These are phyloP conservation scores for Protoeuglena noctilucae DNA, from an alignment of 139 green algal genomes.

Conservation along the genomic window DNA sequence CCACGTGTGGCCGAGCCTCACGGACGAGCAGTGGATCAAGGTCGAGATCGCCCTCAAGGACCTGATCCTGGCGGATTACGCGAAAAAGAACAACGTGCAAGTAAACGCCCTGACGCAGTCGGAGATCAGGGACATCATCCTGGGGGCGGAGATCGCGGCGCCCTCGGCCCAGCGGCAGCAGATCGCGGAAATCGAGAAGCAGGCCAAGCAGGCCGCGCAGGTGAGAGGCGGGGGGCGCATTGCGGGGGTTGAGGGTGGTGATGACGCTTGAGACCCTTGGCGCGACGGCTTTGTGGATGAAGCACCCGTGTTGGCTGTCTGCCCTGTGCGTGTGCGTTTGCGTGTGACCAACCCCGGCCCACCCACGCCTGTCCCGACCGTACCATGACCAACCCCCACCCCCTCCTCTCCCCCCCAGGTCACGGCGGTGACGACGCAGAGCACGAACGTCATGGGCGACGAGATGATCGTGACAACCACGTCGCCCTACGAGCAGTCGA, in stretches of 20 bases:
- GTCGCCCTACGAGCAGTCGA: constrained; percentile 86
- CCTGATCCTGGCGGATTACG: constrained; percentile 96
- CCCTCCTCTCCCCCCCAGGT: constrained; percentile 41
- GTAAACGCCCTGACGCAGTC: constrained; percentile 77
- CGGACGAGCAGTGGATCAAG: constrained; percentile 98
- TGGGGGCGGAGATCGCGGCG: constrained; percentile 96
- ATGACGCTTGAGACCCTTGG: too few relatives aligned
- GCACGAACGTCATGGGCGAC: constrained; percentile 86
- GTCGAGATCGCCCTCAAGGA: constrained; percentile 89
- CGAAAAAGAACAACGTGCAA: constrained; percentile 99
- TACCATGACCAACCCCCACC: too few relatives aligned
- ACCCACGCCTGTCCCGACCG: too few relatives aligned
- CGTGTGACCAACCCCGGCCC: too few relatives aligned
- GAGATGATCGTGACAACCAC: constrained; percentile 94
- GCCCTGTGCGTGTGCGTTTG: background rate
- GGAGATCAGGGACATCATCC: constrained; percentile 99
- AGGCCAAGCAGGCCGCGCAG: constrained; percentile 19
- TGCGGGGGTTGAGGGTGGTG: too few relatives aligned
- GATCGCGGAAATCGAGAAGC: constrained; percentile 99
- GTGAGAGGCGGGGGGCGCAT: too few relatives aligned
- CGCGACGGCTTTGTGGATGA: background rate
- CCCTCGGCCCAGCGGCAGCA: constrained; percentile 90
- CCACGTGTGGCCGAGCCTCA: constrained; percentile 95
- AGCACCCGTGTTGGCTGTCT: background rate
- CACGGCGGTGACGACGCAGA: constrained; percentile 87